Evolutionary conservation across 768 basidiomycete species (phyloP), one percentile per base, ranked within the genome.

Genomic region (Lyophyllum decastes): DNA sequence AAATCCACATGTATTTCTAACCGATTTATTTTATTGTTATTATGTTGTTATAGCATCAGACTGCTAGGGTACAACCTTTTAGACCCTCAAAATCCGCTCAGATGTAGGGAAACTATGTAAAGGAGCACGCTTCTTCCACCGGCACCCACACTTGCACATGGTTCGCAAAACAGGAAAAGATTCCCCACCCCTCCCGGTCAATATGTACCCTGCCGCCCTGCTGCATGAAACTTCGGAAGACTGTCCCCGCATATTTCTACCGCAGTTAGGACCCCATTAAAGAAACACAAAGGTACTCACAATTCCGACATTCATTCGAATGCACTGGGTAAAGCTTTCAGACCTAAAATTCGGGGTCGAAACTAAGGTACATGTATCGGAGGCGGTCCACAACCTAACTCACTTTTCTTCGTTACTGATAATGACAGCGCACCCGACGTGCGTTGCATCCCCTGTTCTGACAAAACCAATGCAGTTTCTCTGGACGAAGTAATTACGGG

Each of bases 401-500:
- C 51, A 77, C 78, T 68, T 70, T 48, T 77, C 75, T 58, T 73
- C 76, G 65, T 91, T 92, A 68, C 88, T 89, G 12, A 92, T 66
- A 17, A 92, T 70, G 1, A 93, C 90, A 1, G 76, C 89, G 59
- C 91, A 93, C 12, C 89, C 90, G 11, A 69, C 61, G 65, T 79
- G 82, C 41, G 68, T 62, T 10, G 68, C 59, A 68, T 86, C 75
- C 12, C 92, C 92, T 69, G 74, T 73, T 43, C 92, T 82, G 55
- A 89, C 84, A 63, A 90, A 94, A 19, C 89, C 92, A 64, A 94
- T 85, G 66, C 84, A 92, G 61, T 89, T 85, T 24, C 65, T 78
- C 44, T 79, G 68, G 16, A 72, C 68, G 54, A 82, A 77, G 70
- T 89, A 91, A 65, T 93, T 90, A 49, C 70, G 72, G 30, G 76